Percentiles rank a stretch among this genome's conserved stretches.
Conservation (phyloP, 371 early-diverging fungal genomes). For the Rhizopus delemar region DNA sequence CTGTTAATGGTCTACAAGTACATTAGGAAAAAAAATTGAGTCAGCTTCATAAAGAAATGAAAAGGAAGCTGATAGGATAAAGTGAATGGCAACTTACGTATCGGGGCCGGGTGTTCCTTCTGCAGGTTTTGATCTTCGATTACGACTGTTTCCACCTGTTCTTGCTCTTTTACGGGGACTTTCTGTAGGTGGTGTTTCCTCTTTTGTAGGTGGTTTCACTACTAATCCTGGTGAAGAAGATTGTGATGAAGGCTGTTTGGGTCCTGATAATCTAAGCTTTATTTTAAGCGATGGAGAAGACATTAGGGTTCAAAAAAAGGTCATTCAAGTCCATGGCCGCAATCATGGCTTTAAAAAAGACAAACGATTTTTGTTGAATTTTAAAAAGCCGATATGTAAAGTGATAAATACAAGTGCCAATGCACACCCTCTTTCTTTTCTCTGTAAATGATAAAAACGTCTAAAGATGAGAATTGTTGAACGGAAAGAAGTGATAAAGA, state of each 20-base stretch:
- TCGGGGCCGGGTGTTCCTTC: constrained; percentile 23
- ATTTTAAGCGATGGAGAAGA: constrained; percentile 41
- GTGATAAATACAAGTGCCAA: too few relatives aligned
- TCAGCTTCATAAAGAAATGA: neutral
- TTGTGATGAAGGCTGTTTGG: constrained; percentile 19
- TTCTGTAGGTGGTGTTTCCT: constrained; percentile 10
- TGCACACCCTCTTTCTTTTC: too few relatives aligned
- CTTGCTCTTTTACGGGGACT: constrained; percentile 27
- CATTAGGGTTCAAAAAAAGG: constrained; percentile 12
- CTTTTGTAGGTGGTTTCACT: constrained; percentile 13
- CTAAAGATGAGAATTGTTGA: too few relatives aligned
- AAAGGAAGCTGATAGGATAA: neutral
- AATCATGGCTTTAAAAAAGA: too few relatives aligned
- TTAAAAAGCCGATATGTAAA: too few relatives aligned
- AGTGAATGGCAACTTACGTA: constrained; percentile 13
- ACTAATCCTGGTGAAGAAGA: constrained; percentile 13
- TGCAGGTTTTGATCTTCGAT: constrained; percentile 11
- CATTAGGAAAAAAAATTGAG: neutral
- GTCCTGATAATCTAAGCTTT: constrained; percentile 32
- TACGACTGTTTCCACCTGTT: constrained; percentile 15
- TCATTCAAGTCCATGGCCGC: too few relatives aligned
- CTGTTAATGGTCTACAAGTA: constrained; percentile 12
- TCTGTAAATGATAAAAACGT: too few relatives aligned
- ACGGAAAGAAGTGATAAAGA: too few relatives aligned
- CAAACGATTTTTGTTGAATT: too few relatives aligned